Percentiles rank a stretch among this genome's conserved stretches.
Evolutionary conservation across 192 early-diverging fungal species (phyloP).

Genomic region (Phycomyces nitens): DNA sequence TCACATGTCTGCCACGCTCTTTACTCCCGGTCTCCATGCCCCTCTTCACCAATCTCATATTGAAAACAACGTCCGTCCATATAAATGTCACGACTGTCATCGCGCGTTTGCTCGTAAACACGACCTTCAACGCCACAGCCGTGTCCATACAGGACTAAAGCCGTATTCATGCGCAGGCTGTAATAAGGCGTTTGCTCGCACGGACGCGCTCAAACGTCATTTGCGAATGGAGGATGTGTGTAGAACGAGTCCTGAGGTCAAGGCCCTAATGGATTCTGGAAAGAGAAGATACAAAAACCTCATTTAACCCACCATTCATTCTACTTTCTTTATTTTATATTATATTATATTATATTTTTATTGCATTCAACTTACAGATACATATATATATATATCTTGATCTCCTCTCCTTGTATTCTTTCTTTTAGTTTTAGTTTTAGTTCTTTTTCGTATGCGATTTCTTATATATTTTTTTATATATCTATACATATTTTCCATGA

Average conservation of each 20-base stretch:
- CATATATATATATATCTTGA: too few species aligned
- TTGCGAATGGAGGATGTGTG: constrained; percentile 38
- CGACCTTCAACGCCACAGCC: constrained; percentile 68
- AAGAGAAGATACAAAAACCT: constrained; percentile 18
- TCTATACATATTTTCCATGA: background rate
- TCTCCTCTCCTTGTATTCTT: background rate
- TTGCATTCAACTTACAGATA: constrained; percentile 1
- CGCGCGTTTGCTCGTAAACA: constrained; percentile 73
- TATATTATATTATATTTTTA: too few species aligned
- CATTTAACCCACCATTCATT: too few species aligned
- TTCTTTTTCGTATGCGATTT: background rate
- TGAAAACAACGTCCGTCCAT: constrained; percentile 40
- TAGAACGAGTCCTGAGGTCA: constrained; percentile 21
- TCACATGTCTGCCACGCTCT: background rate
- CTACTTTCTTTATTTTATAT: background rate
- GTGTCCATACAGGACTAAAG: constrained; percentile 60
- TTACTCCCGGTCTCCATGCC: background rate
- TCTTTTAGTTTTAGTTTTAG: background rate
- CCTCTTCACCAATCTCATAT: background rate
- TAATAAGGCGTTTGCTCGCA: constrained; percentile 64
- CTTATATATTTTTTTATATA: background rate
- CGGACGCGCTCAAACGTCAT: constrained; percentile 73
- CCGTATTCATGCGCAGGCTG: constrained; percentile 70
- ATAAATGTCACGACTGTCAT: constrained; percentile 57
- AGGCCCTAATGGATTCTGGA: constrained; percentile 22